Conservation (phyloP, 192 early-diverging fungal genomes). For the Neocallimastix lanati region DNA sequence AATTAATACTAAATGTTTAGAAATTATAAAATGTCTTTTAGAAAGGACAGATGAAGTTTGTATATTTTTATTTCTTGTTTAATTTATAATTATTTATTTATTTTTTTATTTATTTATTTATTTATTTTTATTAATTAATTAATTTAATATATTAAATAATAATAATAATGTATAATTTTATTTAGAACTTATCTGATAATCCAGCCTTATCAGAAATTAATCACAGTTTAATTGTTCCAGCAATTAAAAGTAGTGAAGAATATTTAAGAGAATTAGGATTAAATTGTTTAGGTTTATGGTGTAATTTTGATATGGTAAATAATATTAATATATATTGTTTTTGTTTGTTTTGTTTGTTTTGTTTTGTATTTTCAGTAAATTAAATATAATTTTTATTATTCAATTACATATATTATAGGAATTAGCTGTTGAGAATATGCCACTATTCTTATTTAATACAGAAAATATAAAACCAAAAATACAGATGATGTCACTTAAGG, state of each 20-base stretch:
- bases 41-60: not conserved
- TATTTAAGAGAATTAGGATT: conserved; percentile 57
- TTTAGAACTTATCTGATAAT: conserved; percentile 45
- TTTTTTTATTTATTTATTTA: too few species aligned
- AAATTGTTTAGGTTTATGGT: conserved; percentile 64
- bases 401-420: conserved; percentile 10
- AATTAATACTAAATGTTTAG: not conserved
- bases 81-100: too few species aligned
- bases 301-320: conserved; percentile 53
- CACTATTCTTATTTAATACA: conserved; percentile 51
- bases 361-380: too few species aligned
- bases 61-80: too few species aligned
- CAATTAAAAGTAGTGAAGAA: conserved; percentile 43
- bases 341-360: too few species aligned
- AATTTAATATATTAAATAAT: too few species aligned
- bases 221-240: conserved; percentile 51
- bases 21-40: not conserved
- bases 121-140: too few species aligned
- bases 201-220: conserved; percentile 55
- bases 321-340: too few species aligned
- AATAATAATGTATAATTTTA: too few species aligned
- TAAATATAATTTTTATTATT: too few species aligned
- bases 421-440: conserved; percentile 50
- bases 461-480: conserved; percentile 33
- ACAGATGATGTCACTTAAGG: conserved; percentile 49